Base-by-base conservation (phyloP, 2,329 filamentous ascomycete genomes). In the Lecanicillium sp. region DNA sequence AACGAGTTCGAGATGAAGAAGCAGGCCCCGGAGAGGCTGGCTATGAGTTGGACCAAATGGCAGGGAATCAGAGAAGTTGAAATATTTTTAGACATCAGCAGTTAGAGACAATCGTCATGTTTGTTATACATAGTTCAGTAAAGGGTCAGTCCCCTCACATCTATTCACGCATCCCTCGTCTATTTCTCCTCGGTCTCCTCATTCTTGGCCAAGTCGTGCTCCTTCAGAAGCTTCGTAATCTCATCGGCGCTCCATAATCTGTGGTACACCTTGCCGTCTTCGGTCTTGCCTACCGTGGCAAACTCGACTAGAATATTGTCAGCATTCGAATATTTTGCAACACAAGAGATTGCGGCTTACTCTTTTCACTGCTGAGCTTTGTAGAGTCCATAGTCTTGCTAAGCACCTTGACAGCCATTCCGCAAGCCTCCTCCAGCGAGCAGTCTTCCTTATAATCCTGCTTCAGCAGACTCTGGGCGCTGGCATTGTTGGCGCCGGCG, bases 371-470 rank as follows among this genome's bases (percentile, higher is more conserved):
- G 75, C 90, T 96, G 64, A 98, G 73, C 78, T 96, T 98, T 47
- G 91, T 97, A 48, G 90, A 95, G 68, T 98, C 93, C 94, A 98
- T 98, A 5, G 93, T 98, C 83, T 98, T 98, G 79, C 93, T 97
- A 56, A 98, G 73, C 54, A 98, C 93, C 79, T 98, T 98, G 67
- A 98, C 93, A 10, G 93, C 93, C 78, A 96, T 86, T 47, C 86
- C 90, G 67, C 93, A 98, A 4, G 94, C 93, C 74, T 98, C 93
- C 74, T 95, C 88, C 63, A 98, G 70, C 56, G 88, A 86, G 69
- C 90, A 97, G 59, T 97, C 90, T 72, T 98, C 93, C 78, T 97
- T 96, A 75, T 98, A 98, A 69, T 98, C 93, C 70, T 98, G 93
- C 80, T 98, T 98, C 68, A 98, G 71, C 69, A 98, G 71, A 70